phyloP scores from a whole-genome alignment of 768 basidiomycete species.

The Vararia minispora region DNA sequence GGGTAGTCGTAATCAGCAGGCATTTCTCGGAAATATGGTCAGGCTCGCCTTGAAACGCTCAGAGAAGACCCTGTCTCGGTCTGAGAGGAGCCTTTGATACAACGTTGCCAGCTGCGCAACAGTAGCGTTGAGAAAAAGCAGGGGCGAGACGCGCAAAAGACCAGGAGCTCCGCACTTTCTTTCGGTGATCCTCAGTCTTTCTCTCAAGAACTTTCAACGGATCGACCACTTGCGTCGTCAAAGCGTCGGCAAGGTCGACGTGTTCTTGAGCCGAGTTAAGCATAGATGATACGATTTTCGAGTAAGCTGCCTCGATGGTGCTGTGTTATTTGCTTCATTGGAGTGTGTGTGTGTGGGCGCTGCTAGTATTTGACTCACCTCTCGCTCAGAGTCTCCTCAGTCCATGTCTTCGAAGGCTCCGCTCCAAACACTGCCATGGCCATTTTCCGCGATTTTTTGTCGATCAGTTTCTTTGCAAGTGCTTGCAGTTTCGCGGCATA shows the following conservation, averaged over 20 bases:
- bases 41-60: constrained; percentile 59
- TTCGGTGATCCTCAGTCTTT: constrained; percentile 54
- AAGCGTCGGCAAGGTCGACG: constrained; percentile 47
- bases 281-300: constrained; percentile 53
- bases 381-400: constrained; percentile 37
- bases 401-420: constrained; percentile 54
- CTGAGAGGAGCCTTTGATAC: constrained; percentile 59
- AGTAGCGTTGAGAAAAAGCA: background rate
- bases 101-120: constrained; percentile 54
- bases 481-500: constrained; percentile 63
- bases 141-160: constrained; percentile 3
- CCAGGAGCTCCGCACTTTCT: constrained; percentile 36
- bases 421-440: constrained; percentile 48
- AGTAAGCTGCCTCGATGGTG: constrained; percentile 63
- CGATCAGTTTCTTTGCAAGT: constrained; percentile 53
- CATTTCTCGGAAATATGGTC: background rate
- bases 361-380: constrained; percentile 29
- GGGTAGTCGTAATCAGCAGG: constrained; percentile 6
- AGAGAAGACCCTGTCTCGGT: constrained; percentile 55
- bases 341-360: background rate
- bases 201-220: constrained; percentile 48
- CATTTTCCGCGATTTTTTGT: constrained; percentile 57
- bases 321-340: constrained; percentile 31
- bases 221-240: constrained; percentile 51
- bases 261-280: constrained; percentile 58